Base-by-base conservation (phyloP, 2,329 filamentous ascomycete species). In the Zymoseptoria pseudotritici region DNA sequence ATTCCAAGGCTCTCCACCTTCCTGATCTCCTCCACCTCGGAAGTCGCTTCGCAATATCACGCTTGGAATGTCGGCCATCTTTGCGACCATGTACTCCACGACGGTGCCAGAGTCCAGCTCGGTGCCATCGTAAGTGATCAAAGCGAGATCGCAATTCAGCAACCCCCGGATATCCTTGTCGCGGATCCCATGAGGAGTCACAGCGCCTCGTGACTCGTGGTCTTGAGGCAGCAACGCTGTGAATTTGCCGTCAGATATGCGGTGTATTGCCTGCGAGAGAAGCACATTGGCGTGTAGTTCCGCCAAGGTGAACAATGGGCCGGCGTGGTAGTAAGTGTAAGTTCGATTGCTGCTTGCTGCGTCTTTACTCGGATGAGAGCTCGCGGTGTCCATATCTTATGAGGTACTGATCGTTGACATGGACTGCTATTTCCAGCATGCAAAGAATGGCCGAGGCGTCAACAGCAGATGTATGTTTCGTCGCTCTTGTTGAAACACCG, bases 91-190 rank as follows among this genome's bases (percentile, higher is more conserved):
- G 55, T 58, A 63, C 46, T 63, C 62, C 10, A 63, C 59, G 17
- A 63, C 62, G 21, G 62, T 63, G 29, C 62, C 62, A 17, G 62
- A 63, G 19, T 63, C 62, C 53, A 63, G 51, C 49, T 63, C 62
- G 10, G 59, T 46, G 24, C 62, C 62, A 55, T 64, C 62, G 29
- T 60, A 64, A 3, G 62, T 64, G 46, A 62, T 58, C 3, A 64
- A 36, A 19, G 60, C 60, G 26, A 64, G 24, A 20, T 62, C 62
- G 31, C 62, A 64, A 21, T 51, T 54, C n/a, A 64, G 51, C 17
- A 64, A 46, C 1, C 60, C 54, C 22, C 60, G 54, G 54, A 64
- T 59, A n/a, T 64, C 62, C 22, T 64, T 62, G 54, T 64, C 62
- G 11, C 62, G 58, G 22, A 64, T 64, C 19, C 57, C 58, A 42